A percentile compares a stretch with the other conserved stretches of the same genome.
These are phyloP conservation scores for Talaromyces sp. DNA, from an alignment of 2,329 filamentous ascomycete species.

Conservation along the genomic window DNA sequence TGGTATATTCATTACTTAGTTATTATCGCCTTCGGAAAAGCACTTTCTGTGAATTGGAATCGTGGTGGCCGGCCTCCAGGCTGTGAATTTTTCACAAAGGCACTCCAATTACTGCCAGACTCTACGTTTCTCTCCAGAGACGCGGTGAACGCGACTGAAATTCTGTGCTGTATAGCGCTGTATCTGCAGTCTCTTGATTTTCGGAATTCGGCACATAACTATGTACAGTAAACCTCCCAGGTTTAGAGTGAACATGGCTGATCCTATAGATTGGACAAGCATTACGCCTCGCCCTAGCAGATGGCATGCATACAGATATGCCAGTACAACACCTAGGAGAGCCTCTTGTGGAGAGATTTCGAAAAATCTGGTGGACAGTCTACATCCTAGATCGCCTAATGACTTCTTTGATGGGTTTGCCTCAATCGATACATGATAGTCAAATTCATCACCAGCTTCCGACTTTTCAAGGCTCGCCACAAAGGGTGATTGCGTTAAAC, in stretches of 20 bases:
- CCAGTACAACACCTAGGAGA: slow-evolving; percentile 37
- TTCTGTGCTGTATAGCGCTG: slow-evolving; percentile 48
- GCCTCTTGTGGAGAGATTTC: slow-evolving; percentile 40
- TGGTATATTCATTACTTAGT: slow-evolving; percentile 53
- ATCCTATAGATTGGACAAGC: slow-evolving; percentile 45
- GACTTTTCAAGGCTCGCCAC: slow-evolving; percentile 33
- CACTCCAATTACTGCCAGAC: neutral
- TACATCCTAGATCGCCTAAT: slow-evolving; percentile 51
- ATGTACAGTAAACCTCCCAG: slow-evolving; percentile 25
- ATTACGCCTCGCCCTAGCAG: slow-evolving; percentile 43
- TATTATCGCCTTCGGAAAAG: slow-evolving; percentile 52
- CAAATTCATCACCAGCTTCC: slow-evolving; percentile 47
- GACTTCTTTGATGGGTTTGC: slow-evolving; percentile 50
- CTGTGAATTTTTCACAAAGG: neutral
- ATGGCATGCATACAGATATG: slow-evolving; percentile 52
- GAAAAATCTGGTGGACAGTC: slow-evolving; percentile 51
- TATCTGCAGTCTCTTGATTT: slow-evolving; percentile 50
- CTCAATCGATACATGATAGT: slow-evolving; percentile 46
- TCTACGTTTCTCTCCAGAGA: slow-evolving; percentile 25
- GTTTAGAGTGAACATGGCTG: neutral
- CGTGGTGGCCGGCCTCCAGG: slow-evolving; percentile 16
- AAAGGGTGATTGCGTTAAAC: slow-evolving; percentile 35
- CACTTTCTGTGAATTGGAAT: slow-evolving; percentile 40
- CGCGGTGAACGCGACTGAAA: slow-evolving; percentile 44
- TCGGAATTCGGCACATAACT: slow-evolving; percentile 42